Percentiles rank a stretch among this genome's conserved stretches.
Conservation (phyloP, 805 yeast genomes). For the Nakazawaea sp. region DNA sequence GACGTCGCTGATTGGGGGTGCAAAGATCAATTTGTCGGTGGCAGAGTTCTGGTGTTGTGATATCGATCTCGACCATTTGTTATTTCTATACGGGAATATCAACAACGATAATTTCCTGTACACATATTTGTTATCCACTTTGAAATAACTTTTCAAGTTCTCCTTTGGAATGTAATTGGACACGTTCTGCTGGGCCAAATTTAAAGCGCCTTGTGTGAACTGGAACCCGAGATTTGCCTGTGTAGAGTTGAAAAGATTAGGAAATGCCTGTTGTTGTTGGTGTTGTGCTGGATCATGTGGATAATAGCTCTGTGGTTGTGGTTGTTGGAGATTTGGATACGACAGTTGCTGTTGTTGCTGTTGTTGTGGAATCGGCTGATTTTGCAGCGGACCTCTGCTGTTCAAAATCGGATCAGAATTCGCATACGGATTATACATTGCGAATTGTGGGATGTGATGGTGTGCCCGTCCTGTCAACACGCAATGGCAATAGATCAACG, state of each 20-base stretch:
- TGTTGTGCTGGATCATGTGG: slow-evolving; percentile 12
- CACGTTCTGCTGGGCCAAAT: slow-evolving; percentile 72
- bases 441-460: background rate
- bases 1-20: slow-evolving; percentile 77
- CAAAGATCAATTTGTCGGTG: slow-evolving; percentile 36
- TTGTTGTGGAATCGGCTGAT: background rate
- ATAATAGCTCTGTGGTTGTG: slow-evolving; percentile 9
- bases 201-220: slow-evolving; percentile 79
- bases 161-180: slow-evolving; percentile 41
- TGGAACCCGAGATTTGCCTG: slow-evolving; percentile 81
- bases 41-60: slow-evolving; percentile 26
- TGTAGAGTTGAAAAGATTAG: slow-evolving; percentile 62
- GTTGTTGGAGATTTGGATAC: background rate
- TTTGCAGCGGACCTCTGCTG: background rate
- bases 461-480: too few species aligned
- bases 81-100: slow-evolving; percentile 79
- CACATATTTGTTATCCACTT: slow-evolving; percentile 86
- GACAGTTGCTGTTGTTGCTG: background rate
- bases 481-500: too few species aligned
- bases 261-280: slow-evolving; percentile 3
- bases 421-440: slow-evolving; percentile 12
- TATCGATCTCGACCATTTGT: slow-evolving; percentile 67
- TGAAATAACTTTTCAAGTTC: slow-evolving; percentile 79
- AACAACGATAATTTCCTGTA: slow-evolving; percentile 64
- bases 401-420: slow-evolving; percentile 5